Conservation (phyloP, 2,329 filamentous ascomycete species). For the Alternaria dauci region DNA sequence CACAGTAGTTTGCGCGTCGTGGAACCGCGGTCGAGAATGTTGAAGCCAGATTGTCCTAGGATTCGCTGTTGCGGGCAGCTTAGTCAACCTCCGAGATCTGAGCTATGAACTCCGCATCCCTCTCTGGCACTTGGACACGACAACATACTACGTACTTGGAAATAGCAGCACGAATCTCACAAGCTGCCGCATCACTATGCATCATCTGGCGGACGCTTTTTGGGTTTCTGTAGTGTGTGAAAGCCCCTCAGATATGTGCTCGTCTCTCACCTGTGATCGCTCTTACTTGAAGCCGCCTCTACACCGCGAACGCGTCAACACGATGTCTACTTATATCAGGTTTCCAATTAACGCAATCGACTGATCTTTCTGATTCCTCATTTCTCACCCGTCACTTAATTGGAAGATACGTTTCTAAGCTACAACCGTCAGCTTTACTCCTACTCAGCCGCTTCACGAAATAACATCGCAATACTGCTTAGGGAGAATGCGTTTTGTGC, state of each 20-base stretch:
- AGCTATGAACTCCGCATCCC: conserved; percentile 20
- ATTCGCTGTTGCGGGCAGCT: conserved; percentile 31
- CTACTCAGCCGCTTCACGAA: neutral
- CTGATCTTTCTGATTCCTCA: neutral
- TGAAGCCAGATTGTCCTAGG: conserved; percentile 45
- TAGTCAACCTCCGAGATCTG: conserved; percentile 30
- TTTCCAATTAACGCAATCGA: neutral
- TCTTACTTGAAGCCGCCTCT: conserved; percentile 6
- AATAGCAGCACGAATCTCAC: neutral
- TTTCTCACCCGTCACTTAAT: neutral
- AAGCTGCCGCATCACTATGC: neutral
- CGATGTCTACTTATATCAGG: neutral
- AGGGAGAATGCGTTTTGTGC: neutral
- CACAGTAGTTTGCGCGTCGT: conserved; percentile 16
- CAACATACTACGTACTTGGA: neutral
- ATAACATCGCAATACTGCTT: neutral
- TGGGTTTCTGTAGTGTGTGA: neutral
- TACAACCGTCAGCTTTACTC: neutral
- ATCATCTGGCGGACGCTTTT: neutral
- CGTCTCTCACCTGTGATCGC: conserved; percentile 7
- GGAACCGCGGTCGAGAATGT: conserved; percentile 30
- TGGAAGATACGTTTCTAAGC: neutral
- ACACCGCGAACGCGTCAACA: conserved; percentile 1
- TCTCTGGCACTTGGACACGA: neutral
- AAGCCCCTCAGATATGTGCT: conserved; percentile 1